Evolutionary conservation across 768 basidiomycete species (phyloP).

Genomic region (Hysterangium stoloniferum): DNA sequence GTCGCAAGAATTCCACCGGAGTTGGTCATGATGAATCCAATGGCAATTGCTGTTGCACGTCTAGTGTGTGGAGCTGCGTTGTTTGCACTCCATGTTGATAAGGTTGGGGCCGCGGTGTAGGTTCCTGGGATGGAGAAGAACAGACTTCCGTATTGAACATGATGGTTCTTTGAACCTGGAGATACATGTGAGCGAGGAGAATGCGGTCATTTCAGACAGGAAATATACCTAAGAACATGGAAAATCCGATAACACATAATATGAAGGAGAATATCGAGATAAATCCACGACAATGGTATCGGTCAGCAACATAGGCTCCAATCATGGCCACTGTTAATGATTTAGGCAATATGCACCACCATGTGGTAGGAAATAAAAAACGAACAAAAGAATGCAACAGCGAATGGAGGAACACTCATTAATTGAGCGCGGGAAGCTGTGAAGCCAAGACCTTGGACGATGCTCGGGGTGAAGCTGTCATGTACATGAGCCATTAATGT

Average conservation of each 20-base stretch:
- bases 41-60: conserved; percentile 51
- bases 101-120: conserved; percentile 45
- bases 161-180: conserved; percentile 26
- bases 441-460: conserved; percentile 12
- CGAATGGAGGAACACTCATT: conserved; percentile 36
- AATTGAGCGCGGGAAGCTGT: conserved; percentile 12
- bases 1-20: conserved; percentile 42
- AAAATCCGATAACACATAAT: conserved; percentile 41
- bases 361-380: conserved; percentile 1
- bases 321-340: conserved; percentile 27
- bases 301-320: conserved; percentile 43
- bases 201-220: no score
- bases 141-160: conserved; percentile 44
- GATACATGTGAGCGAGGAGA: neutral
- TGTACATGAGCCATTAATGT: neutral
- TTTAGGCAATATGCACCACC: no score
- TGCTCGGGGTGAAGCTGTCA: conserved; percentile 10
- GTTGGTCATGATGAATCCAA: conserved; percentile 51
- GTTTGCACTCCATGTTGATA: conserved; percentile 55
- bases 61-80: conserved; percentile 49
- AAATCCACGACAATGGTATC: conserved; percentile 42
- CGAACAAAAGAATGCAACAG: conserved; percentile 41
- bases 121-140: conserved; percentile 48
- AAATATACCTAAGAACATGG: conserved; percentile 43
- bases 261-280: conserved; percentile 37